These are phyloP conservation scores for Dendrobium huoshanense DNA, from an alignment of 106 monocot genomes.

Conservation along the genomic window DNA sequence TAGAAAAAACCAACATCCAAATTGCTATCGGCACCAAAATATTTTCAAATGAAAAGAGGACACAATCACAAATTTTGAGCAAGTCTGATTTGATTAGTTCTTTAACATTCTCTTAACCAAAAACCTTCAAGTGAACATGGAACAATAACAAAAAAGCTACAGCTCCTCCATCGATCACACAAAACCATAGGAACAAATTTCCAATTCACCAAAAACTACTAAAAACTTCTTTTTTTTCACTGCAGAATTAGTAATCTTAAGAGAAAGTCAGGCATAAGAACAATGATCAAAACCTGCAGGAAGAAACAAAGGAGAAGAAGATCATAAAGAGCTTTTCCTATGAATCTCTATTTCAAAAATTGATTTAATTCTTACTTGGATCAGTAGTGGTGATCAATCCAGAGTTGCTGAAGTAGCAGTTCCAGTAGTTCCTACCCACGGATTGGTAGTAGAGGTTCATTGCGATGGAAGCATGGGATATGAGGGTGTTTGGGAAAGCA, in stretches of 20 bases:
- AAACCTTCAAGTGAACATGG: background rate
- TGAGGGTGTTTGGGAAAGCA: constrained; percentile 16
- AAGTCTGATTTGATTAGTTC: no score
- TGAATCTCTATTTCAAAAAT: background rate
- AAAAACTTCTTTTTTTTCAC: background rate
- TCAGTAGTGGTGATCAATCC: constrained; percentile 6
- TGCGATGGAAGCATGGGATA: constrained; percentile 16
- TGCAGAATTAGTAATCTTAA: background rate
- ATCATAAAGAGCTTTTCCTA: background rate
- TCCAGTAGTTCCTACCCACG: constrained; percentile 13
- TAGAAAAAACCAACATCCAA: no score
- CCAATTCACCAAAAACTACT: background rate
- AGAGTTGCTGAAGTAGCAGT: constrained; percentile 20
- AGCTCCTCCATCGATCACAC: background rate
- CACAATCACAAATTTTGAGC: no score
- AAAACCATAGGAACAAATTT: background rate
- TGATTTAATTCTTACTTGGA: constrained; percentile 10
- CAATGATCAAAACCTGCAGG: background rate
- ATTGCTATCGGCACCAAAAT: no score
- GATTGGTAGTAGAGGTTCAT: constrained; percentile 32
- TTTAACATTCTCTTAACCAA: background rate
- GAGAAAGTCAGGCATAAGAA: background rate
- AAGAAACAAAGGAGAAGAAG: background rate
- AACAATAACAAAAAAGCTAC: no score
- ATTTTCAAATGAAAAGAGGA: no score